A percentile compares a stretch with the other conserved stretches of the same genome.
Conservation (phyloP, 345 rosid genomes). For the Atalantia buxifolia region DNA sequence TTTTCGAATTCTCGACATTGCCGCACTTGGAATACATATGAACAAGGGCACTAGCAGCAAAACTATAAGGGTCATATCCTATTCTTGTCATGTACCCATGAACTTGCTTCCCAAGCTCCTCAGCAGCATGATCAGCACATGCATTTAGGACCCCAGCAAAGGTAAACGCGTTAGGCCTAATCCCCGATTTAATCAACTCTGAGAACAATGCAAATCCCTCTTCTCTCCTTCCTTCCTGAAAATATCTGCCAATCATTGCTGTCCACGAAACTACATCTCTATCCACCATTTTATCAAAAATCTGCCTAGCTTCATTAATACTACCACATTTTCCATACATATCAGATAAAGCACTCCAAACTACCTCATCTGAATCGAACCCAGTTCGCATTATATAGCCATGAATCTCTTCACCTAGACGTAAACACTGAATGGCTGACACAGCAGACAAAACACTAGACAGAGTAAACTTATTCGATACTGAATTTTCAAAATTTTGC, state of each 20-base stretch:
- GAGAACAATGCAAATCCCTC: constrained; percentile 68
- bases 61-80: constrained; percentile 58
- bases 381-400: constrained; percentile 60
- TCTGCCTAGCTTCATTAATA: constrained; percentile 62
- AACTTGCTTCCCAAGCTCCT: constrained; percentile 73
- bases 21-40: constrained; percentile 90
- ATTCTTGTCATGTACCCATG: constrained; percentile 73
- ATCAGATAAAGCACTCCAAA: constrained; percentile 85
- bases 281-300: constrained; percentile 56
- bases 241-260: constrained; percentile 75
- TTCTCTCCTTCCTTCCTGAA: constrained; percentile 53
- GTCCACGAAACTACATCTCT: constrained; percentile 91
- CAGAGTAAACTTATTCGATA: constrained; percentile 54
- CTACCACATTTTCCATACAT: constrained; percentile 91
- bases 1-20: constrained; percentile 57
- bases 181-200: constrained; percentile 47
- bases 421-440: constrained; percentile 52
- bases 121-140: constrained; percentile 58
- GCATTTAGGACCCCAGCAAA: constrained; percentile 79
- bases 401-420: constrained; percentile 75
- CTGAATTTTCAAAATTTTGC: constrained; percentile 33
- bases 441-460: constrained; percentile 76
- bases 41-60: constrained; percentile 79
- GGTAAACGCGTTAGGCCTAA: constrained; percentile 72
- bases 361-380: constrained; percentile 79